A percentile compares a stretch with the other conserved stretches of the same genome.
Conservation (phyloP, 202 grass and related monocot species). For the Thinopyrum obtusiflorum region DNA sequence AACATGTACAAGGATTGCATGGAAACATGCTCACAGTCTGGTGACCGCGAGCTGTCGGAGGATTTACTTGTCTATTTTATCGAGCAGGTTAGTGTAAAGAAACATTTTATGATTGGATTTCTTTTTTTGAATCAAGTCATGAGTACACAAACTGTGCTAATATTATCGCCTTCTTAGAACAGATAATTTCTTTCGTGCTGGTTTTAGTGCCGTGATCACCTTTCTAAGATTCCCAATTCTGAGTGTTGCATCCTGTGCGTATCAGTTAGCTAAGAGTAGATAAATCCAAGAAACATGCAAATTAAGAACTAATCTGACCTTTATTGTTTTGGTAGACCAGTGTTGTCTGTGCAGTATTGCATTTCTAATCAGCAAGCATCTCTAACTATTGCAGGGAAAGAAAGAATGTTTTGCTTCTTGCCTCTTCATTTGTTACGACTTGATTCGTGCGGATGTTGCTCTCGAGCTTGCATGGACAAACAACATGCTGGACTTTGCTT, state of each 20-base stretch:
- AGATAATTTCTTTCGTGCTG: background rate
- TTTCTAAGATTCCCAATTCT: background rate
- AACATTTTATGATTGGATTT: background rate
- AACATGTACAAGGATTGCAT: constrained; percentile 98
- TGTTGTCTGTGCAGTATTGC: background rate
- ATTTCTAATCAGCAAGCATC: constrained; percentile 19
- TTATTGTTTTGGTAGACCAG: background rate
- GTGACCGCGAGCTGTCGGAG: constrained; percentile 85
- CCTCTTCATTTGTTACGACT: constrained; percentile 94
- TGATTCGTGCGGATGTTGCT: constrained; percentile 87
- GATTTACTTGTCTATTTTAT: constrained; percentile 94
- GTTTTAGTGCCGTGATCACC: constrained; percentile 12
- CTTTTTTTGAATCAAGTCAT: background rate
- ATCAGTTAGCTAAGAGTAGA: background rate
- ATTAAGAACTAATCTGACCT: background rate
- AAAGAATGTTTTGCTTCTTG: constrained; percentile 95
- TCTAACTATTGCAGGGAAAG: constrained; percentile 66
- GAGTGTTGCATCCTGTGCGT: background rate
- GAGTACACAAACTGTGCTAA: background rate
- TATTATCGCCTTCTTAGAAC: background rate
- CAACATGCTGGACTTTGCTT: constrained; percentile 95
- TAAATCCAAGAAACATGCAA: background rate
- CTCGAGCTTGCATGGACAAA: constrained; percentile 97
- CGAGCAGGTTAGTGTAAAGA: constrained; percentile 55
- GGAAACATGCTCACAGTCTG: constrained; percentile 95